Evolutionary conservation across 805 yeast species (phyloP).

Genomic region (Saccharomycopsis olivae): DNA sequence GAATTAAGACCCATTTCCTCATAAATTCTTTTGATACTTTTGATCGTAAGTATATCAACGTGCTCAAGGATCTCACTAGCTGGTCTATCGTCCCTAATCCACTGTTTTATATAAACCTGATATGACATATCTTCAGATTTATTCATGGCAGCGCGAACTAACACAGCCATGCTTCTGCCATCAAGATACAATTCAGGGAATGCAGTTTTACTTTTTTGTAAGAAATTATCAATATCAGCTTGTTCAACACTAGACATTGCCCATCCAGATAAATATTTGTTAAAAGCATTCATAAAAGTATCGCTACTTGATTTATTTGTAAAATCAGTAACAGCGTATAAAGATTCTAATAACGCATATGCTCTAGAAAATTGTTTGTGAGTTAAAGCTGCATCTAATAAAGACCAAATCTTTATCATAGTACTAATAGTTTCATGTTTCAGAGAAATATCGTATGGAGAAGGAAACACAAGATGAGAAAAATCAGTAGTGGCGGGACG

Average conservation of each 20-base stretch:
- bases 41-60: conserved; percentile 32
- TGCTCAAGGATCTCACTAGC: conserved; percentile 30
- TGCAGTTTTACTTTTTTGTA: conserved; percentile 25
- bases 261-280: conserved; percentile 43
- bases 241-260: conserved; percentile 32
- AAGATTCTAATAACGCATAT: conserved; percentile 49
- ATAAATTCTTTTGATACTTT: conserved; percentile 17
- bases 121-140: conserved; percentile 8
- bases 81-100: conserved; percentile 19
- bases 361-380: conserved; percentile 63
- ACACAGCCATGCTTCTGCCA: conserved; percentile 50
- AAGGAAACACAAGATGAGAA: neutral
- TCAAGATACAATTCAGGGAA: conserved; percentile 31
- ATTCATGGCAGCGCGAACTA: conserved; percentile 36
- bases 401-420: conserved; percentile 61
- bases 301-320: conserved; percentile 24
- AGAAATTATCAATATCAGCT: conserved; percentile 33
- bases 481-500: neutral
- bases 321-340: conserved; percentile 36
- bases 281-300: conserved; percentile 54
- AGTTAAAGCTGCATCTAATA: conserved; percentile 68
- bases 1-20: conserved; percentile 18
- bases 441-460: neutral
- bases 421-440: neutral
- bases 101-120: conserved; percentile 17